Base-by-base conservation (phyloP, 345 rosid genomes). In the Firmiana major region DNA sequence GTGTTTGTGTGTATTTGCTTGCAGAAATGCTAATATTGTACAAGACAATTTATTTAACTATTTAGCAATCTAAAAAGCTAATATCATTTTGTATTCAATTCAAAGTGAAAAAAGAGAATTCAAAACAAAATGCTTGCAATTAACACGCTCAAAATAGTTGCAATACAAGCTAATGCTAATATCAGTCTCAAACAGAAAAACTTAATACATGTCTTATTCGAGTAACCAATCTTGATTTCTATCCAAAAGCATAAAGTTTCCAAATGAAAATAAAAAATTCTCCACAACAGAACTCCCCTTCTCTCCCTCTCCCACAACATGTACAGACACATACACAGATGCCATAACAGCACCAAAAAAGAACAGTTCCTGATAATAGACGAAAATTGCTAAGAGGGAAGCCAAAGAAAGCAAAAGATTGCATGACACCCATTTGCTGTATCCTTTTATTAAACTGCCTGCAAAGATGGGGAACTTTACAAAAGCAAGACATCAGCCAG, bases 391-490 rank as follows among this genome's bases (percentile, higher is more conserved):
- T 22, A 46, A 42, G 31, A 68, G 6, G 3, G 38, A 49, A 55
- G 54, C 34, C 5, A 24, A 78, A 48, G 49, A 49, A 51, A 26
- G 12, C 38, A 64, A 48, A 58, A 65, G 28, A 70, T 42, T 19
- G 26, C 48, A 43, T 26, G 24, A 71, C 72, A 21, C 12, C 12
- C 76, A 69, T 78, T 21, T 71, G 71, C 63, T 74, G 74, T 79
- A 81, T 81, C 64, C 76, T 64, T 66, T 83, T 81, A 83, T 85
- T 85, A 19, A 75, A 79, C 83, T 75, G 84, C 77, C 80, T 79
- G 81, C 79, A 83, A 84, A 82, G 83, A 79, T 73, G 16, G 31
- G 80, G 38, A 81, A 83, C 87, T 89, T 85, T 85, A 83, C 91
- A 88, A 81, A 75, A 62, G 86, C 85, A 82, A 79, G 79, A 77